phyloP scores from a whole-genome alignment of 352 stramenopile species.

The Phytophthora sp. region DNA sequence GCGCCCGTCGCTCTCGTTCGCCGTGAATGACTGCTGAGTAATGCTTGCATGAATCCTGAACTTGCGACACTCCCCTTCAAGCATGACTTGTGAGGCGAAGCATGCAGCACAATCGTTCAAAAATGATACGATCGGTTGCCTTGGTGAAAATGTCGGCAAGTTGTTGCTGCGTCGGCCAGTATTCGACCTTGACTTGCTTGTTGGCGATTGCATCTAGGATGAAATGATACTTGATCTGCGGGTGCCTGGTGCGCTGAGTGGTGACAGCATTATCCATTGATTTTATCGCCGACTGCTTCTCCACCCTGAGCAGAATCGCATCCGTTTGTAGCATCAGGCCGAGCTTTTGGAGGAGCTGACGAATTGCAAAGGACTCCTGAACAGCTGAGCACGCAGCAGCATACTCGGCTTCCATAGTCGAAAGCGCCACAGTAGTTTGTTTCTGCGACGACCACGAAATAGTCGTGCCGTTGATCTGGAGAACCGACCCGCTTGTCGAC shows the following conservation, averaged over 20 bases:
- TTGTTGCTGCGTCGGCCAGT: constrained; percentile 22
- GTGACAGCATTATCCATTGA: constrained; percentile 6
- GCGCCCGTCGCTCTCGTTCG: no score
- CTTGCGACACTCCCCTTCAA: background rate
- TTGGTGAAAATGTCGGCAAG: constrained; percentile 15
- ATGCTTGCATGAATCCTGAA: no score
- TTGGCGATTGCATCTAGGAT: constrained; percentile 14
- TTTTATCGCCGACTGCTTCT: no score
- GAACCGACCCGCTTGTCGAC: constrained; percentile 7
- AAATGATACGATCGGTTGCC: no score
- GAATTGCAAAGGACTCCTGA: constrained; percentile 17
- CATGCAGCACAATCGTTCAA: constrained; percentile 6
- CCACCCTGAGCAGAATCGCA: constrained; percentile 1
- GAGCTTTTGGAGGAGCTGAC: constrained; percentile 15
- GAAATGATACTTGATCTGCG: constrained; percentile 19
- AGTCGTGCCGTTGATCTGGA: constrained; percentile 14
- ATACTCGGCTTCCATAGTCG: constrained; percentile 22
- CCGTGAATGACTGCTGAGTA: no score
- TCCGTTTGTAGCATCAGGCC: background rate
- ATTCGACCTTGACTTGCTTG: constrained; percentile 14
- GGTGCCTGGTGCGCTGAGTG: constrained; percentile 3
- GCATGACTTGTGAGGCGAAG: background rate
- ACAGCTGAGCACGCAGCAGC: constrained; percentile 17
- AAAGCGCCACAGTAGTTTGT: constrained; percentile 14
- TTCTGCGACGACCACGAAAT: constrained; percentile 18